phyloP scores from a whole-genome alignment of 192 early-diverging fungal species.

The Powellomyces hirtus region DNA sequence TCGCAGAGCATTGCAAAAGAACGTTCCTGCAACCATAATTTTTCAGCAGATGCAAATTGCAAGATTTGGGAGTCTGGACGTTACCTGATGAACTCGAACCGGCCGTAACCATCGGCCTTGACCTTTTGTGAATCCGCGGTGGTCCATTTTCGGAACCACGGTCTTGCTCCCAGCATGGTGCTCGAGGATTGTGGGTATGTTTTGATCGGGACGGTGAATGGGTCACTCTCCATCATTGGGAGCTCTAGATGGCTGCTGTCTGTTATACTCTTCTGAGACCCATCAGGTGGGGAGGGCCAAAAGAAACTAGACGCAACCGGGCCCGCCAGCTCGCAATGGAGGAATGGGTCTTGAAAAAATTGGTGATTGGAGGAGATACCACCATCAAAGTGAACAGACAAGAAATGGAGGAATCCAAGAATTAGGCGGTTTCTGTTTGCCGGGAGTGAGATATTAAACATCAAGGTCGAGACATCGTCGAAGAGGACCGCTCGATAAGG shows the following conservation, averaged over 20 bases:
- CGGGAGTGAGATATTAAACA: conserved; percentile 28
- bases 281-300: conserved; percentile 17
- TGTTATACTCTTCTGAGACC: neutral
- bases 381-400: conserved; percentile 27
- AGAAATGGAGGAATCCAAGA: conserved; percentile 31
- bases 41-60: no score
- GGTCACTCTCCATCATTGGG: neutral
- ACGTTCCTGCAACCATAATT: conserved; percentile 32
- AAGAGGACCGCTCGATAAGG: conserved; percentile 42
- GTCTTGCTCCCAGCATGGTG: neutral
- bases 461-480: conserved; percentile 32
- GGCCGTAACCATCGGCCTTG: neutral
- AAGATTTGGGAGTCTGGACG: no score
- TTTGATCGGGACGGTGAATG: conserved; percentile 3
- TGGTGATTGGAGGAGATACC: conserved; percentile 25
- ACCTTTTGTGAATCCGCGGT: neutral
- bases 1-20: neutral
- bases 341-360: conserved; percentile 20
- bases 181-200: conserved; percentile 10
- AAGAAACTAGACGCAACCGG: conserved; percentile 7
- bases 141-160: conserved; percentile 8
- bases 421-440: conserved; percentile 21
- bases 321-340: conserved; percentile 25
- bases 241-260: neutral
- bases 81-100: conserved; percentile 18